These are phyloP conservation scores for Excoecaria agallocha DNA, from an alignment of 345 rosid species.

Conservation along the genomic window DNA sequence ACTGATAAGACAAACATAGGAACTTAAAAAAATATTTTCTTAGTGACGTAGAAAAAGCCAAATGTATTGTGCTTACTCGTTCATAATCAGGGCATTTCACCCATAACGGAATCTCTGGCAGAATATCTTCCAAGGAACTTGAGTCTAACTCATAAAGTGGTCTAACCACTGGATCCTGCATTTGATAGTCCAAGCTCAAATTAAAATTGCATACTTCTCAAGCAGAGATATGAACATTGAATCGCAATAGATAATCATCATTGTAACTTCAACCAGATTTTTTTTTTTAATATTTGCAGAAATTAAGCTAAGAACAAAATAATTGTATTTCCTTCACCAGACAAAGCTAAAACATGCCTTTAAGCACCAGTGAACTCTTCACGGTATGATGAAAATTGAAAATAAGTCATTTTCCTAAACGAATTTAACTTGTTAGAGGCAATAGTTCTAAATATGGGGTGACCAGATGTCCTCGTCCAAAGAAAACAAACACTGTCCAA, in stretches of 20 bases:
- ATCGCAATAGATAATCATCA: not conserved
- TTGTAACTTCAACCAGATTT: not conserved
- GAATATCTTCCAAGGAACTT: slow-evolving; percentile 45
- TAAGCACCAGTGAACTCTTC: not conserved
- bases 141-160: slow-evolving; percentile 47
- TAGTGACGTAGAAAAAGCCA: not conserved
- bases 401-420: too few relatives aligned
- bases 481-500: not conserved
- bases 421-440: too few relatives aligned
- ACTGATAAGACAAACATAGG: not conserved
- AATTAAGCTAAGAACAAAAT: not conserved
- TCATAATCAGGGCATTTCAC: slow-evolving; percentile 74
- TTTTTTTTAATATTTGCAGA: not conserved
- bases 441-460: not conserved
- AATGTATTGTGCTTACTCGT: slow-evolving; percentile 39
- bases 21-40: not conserved
- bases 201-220: not conserved
- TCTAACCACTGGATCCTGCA: slow-evolving; percentile 57
- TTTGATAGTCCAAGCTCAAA: not conserved
- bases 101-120: slow-evolving; percentile 72
- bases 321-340: not conserved
- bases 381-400: too few relatives aligned
- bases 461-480: not conserved
- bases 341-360: slow-evolving; percentile 2
- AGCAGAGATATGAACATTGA: not conserved